Conservation (phyloP, 148 eudicot species). For the Heliamphora exappendiculata region DNA sequence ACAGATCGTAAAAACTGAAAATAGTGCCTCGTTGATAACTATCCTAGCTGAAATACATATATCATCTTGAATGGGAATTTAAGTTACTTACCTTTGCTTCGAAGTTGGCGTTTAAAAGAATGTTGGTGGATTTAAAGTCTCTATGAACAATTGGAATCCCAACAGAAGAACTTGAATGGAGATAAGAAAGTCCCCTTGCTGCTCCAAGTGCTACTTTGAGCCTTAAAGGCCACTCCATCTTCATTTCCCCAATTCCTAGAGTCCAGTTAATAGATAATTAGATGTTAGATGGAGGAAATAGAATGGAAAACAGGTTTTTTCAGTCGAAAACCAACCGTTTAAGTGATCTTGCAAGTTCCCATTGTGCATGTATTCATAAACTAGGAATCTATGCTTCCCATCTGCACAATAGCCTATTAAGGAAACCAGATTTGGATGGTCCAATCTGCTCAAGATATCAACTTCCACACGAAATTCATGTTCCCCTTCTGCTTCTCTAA, state of each 20-base stretch:
- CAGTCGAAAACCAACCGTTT: constrained; percentile 42
- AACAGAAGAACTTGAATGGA: constrained; percentile 83
- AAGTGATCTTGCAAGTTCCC: constrained; percentile 90
- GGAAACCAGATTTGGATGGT: constrained; percentile 85
- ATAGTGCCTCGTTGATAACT: neutral
- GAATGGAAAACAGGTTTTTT: neutral
- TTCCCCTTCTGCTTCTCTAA: constrained; percentile 82
- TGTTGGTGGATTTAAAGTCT: constrained; percentile 97
- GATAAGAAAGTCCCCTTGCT: constrained; percentile 92
- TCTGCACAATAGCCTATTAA: constrained; percentile 92
- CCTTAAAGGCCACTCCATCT: constrained; percentile 88
- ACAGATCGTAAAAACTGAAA: neutral
- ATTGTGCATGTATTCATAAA: constrained; percentile 79
- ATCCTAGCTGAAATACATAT: neutral
- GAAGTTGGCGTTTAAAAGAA: constrained; percentile 59
- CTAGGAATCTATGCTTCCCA: constrained; percentile 78
- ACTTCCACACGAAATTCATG: constrained; percentile 90
- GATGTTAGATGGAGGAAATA: neutral
- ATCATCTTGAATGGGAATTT: neutral
- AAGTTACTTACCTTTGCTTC: constrained; percentile 67
- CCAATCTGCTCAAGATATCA: constrained; percentile 85
- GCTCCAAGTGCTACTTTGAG: constrained; percentile 92
- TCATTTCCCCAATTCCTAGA: constrained; percentile 48
- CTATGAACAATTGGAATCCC: constrained; percentile 93
- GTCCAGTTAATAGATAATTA: constrained; percentile 6